These are phyloP conservation scores for Isoetes taiwanensis DNA, from an alignment of 75 land plant species.

Conservation along the genomic window DNA sequence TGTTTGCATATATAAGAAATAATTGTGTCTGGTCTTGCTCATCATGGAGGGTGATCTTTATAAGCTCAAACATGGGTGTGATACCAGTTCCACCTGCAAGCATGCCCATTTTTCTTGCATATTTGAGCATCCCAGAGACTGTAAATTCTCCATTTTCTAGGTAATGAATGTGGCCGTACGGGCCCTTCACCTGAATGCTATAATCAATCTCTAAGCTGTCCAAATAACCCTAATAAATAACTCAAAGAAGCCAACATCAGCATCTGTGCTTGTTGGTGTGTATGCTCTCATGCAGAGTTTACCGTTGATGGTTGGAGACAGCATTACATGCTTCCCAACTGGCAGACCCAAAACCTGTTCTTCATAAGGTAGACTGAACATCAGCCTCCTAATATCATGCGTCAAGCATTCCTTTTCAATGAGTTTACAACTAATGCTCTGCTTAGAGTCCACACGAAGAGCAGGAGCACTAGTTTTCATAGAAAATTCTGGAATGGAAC, in stretches of 20 bases:
- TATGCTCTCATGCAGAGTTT: constrained; percentile 91
- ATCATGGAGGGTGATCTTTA: constrained; percentile 54
- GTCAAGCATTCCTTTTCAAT: constrained; percentile 31
- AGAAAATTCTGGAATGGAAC: constrained; percentile 13
- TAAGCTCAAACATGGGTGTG: constrained; percentile 78
- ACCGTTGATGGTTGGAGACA: constrained; percentile 49
- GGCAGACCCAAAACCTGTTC: constrained; percentile 67
- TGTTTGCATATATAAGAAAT: constrained; percentile 62
- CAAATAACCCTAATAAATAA: constrained; percentile 61
- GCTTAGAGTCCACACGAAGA: constrained; percentile 31
- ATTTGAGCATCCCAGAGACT: constrained; percentile 36
- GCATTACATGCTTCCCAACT: constrained; percentile 77
- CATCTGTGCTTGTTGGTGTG: constrained; percentile 60
- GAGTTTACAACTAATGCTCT: constrained; percentile 50
- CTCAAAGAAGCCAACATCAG: constrained; percentile 57
- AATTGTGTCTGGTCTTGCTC: constrained; percentile 63
- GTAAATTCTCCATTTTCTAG: constrained; percentile 46
- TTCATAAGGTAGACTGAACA: constrained; percentile 49
- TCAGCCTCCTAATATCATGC: constrained; percentile 45
- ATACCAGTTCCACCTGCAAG: constrained; percentile 90
- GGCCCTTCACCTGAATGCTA: constrained; percentile 56
- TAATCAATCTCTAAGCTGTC: constrained; percentile 43
- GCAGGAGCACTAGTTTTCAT: constrained; percentile 20
- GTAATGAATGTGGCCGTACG: constrained; percentile 77
- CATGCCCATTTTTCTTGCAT: constrained; percentile 57